These are phyloP conservation scores for Cutaneotrichosporon dermatis DNA, from an alignment of 1,284 basidiomycete genomes.

Conservation along the genomic window DNA sequence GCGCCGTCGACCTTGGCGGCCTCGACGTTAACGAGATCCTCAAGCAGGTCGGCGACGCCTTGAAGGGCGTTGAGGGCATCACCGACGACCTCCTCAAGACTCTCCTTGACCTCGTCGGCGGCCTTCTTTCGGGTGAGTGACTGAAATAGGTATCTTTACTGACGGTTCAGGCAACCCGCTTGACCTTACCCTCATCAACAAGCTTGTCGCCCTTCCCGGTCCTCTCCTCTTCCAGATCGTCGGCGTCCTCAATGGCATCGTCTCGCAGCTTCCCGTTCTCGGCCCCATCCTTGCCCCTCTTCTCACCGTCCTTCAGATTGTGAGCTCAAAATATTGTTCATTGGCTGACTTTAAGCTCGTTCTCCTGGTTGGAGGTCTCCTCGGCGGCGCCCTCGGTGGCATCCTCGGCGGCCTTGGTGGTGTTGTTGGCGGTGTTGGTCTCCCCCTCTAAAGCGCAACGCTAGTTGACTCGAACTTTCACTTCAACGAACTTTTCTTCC, in stretches of 20 bases:
- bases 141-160: too few species aligned
- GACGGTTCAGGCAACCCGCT: neutral
- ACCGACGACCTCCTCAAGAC: too few species aligned
- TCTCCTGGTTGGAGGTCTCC: neutral
- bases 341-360: neutral
- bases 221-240: neutral
- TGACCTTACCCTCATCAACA: neutral
- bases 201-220: neutral
- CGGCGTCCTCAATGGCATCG: neutral
- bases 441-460: too few species aligned
- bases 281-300: constrained; percentile 1
- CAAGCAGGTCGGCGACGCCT: neutral
- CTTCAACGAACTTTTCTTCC: too few species aligned
- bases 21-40: neutral
- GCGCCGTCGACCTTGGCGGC: neutral
- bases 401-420: neutral
- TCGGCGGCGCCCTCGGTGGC: neutral
- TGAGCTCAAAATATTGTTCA: too few species aligned
- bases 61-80: neutral
- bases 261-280: neutral
- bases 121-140: too few species aligned
- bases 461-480: too few species aligned
- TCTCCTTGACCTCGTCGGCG: neutral
- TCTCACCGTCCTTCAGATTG: neutral
- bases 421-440: neutral